Evolutionary conservation across 208 protist genomes (phyloP).

Genomic region (Trypanosoma boissoni): DNA sequence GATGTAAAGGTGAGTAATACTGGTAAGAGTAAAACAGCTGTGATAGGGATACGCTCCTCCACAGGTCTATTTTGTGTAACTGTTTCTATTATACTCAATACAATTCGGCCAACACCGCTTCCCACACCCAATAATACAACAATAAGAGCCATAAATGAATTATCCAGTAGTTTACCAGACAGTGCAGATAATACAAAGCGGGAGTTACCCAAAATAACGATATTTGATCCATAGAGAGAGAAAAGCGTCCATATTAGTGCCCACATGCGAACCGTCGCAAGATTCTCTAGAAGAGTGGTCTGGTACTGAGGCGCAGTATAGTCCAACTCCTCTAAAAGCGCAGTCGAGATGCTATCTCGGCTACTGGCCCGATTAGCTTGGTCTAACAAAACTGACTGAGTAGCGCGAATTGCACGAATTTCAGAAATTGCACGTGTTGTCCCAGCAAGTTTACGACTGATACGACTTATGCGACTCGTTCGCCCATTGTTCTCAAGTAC

Average conservation of each 20-base stretch:
- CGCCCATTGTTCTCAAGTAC: too few relatives aligned
- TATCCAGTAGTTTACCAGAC: slow-evolving; percentile 13
- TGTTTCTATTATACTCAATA: slow-evolving; percentile 25
- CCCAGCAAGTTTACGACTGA: too few relatives aligned
- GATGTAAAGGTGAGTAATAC: slow-evolving; percentile 7
- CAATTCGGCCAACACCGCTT: slow-evolving; percentile 29
- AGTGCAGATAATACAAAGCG: slow-evolving; percentile 20
- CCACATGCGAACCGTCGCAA: slow-evolving; percentile 10
- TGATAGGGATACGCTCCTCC: slow-evolving; percentile 26
- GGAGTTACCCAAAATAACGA: slow-evolving; percentile 20
- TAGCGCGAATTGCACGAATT: too few relatives aligned
- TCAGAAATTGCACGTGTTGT: too few relatives aligned
- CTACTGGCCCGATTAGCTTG: background rate
- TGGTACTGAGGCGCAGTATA: slow-evolving; percentile 17
- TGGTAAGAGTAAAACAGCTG: slow-evolving; percentile 25
- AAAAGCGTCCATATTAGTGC: slow-evolving; percentile 20
- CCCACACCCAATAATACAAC: slow-evolving; percentile 27
- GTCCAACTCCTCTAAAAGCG: slow-evolving; percentile 3
- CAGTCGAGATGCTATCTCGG: slow-evolving; percentile 3
- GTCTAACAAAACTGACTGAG: too few relatives aligned
- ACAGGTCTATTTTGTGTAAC: slow-evolving; percentile 13
- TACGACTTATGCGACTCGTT: slow-evolving; percentile 1
- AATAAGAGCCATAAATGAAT: slow-evolving; percentile 37
- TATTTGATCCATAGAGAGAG: slow-evolving; percentile 2
- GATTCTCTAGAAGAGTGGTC: background rate